phyloP scores from a whole-genome alignment of 495 filamentous ascomycete genomes.

The Chaetomium tenue region DNA sequence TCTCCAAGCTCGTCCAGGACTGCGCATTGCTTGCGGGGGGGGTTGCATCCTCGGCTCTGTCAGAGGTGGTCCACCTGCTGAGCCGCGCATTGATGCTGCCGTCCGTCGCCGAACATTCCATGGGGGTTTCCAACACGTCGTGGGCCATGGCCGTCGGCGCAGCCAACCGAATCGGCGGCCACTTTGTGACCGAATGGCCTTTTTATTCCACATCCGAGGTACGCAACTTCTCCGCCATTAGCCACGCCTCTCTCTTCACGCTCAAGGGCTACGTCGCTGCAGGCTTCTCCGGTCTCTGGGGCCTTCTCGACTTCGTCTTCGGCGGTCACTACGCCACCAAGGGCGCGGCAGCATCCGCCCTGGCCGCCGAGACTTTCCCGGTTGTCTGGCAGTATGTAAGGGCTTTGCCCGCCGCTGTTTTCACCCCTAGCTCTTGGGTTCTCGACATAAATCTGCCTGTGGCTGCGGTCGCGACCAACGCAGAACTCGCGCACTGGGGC shows the following conservation, averaged over 20 bases:
- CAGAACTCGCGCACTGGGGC: slow-evolving; percentile 70
- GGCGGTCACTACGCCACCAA: slow-evolving; percentile 37
- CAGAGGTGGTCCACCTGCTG: slow-evolving; percentile 17
- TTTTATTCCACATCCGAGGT: slow-evolving; percentile 44
- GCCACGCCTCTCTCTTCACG: slow-evolving; percentile 45
- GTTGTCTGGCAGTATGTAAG: slow-evolving; percentile 23
- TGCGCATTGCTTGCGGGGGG: slow-evolving; percentile 42
- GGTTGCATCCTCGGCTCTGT: slow-evolving; percentile 29
- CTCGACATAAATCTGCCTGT: slow-evolving; percentile 49
- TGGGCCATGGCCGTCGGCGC: slow-evolving; percentile 31
- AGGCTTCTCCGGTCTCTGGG: slow-evolving; percentile 28
- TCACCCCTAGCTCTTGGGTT: slow-evolving; percentile 47
- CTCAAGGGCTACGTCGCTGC: slow-evolving; percentile 40
- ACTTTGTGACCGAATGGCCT: slow-evolving; percentile 41
- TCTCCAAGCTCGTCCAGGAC: slow-evolving; percentile 66
- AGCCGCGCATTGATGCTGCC: slow-evolving; percentile 26
- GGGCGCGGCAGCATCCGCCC: slow-evolving; percentile 18
- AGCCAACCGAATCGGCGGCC: slow-evolving; percentile 39
- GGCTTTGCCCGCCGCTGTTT: slow-evolving; percentile 21
- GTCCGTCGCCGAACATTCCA: slow-evolving; percentile 20
- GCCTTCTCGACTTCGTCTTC: slow-evolving; percentile 33
- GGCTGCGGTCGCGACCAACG: slow-evolving; percentile 47
- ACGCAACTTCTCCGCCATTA: slow-evolving; percentile 49
- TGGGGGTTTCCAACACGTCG: slow-evolving; percentile 16
- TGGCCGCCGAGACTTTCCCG: slow-evolving; percentile 11